phyloP scores from a whole-genome alignment of 2,329 filamentous ascomycete genomes.

The Coleophoma crateriformis region DNA sequence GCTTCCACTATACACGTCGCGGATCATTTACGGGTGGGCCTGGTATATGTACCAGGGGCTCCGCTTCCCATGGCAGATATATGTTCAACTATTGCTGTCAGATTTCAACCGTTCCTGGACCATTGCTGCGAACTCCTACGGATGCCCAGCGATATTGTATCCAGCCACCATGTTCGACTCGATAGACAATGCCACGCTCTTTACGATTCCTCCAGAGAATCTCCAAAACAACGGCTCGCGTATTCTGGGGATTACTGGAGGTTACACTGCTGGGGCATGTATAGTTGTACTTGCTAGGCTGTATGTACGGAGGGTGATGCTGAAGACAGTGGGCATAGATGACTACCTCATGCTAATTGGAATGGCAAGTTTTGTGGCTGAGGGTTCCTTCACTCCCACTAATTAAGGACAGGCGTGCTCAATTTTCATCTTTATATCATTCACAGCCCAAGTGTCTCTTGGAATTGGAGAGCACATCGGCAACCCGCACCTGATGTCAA shows the following conservation, averaged over 20 bases:
- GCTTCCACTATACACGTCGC: too few relatives aligned
- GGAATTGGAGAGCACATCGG: conserved; percentile 37
- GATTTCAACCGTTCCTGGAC: too few relatives aligned
- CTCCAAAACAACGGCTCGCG: conserved; percentile 23
- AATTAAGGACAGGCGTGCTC: conserved; percentile 6
- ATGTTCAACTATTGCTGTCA: too few relatives aligned
- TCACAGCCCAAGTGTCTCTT: conserved; percentile 15
- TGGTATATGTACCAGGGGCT: too few relatives aligned
- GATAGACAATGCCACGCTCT: too few relatives aligned
- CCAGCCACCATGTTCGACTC: too few relatives aligned
- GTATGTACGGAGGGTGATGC: conserved; percentile 36
- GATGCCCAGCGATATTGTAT: too few relatives aligned
- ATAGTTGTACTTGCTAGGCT: conserved; percentile 30
- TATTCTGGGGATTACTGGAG: conserved; percentile 29
- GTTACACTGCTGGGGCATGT: conserved; percentile 27
- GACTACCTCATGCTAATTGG: conserved; percentile 38
- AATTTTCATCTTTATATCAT: conserved; percentile 3
- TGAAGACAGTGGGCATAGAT: conserved; percentile 34
- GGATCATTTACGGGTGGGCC: too few relatives aligned
- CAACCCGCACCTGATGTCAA: conserved; percentile 20
- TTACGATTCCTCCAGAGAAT: not conserved
- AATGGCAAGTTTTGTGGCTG: conserved; percentile 26
- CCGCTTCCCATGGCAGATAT: too few relatives aligned
- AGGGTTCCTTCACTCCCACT: not conserved
- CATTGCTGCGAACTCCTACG: too few relatives aligned